A percentile compares a stretch with the other conserved stretches of the same genome.
Evolutionary conservation across 768 basidiomycete genomes (phyloP).

Genomic region (Tylopilus cervinicoccineus): DNA sequence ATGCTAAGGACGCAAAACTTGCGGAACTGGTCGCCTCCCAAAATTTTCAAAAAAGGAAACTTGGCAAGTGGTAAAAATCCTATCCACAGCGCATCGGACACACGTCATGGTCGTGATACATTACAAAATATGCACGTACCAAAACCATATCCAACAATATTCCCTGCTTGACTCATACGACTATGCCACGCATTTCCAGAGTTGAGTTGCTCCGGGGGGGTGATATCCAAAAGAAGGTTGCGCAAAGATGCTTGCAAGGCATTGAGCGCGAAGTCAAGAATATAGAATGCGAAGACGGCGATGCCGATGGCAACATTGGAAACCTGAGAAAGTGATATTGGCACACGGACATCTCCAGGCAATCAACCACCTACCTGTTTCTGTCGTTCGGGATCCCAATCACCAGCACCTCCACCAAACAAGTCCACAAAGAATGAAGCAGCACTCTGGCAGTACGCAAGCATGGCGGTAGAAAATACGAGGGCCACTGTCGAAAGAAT

Average conservation of each 20-base stretch:
- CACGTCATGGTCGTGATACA: not conserved
- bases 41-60: slow-evolving; percentile 69
- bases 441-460: slow-evolving; percentile 79
- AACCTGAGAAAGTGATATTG: slow-evolving; percentile 40
- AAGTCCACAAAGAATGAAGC: slow-evolving; percentile 76
- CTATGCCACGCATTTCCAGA: slow-evolving; percentile 98
- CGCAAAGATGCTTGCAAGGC: slow-evolving; percentile 89
- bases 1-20: slow-evolving; percentile 92
- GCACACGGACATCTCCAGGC: not conserved
- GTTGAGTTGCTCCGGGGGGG: slow-evolving; percentile 85
- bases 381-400: slow-evolving; percentile 79
- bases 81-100: slow-evolving; percentile 23
- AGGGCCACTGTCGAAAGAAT: slow-evolving; percentile 82
- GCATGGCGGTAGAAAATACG: slow-evolving; percentile 66
- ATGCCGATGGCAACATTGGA: slow-evolving; percentile 73
- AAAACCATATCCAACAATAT: slow-evolving; percentile 91
- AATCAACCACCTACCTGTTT: slow-evolving; percentile 44
- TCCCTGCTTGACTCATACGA: slow-evolving; percentile 94
- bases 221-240: slow-evolving; percentile 89
- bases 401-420: slow-evolving; percentile 69
- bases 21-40: slow-evolving; percentile 93
- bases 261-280: slow-evolving; percentile 97
- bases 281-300: slow-evolving; percentile 87
- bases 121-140: slow-evolving; percentile 42
- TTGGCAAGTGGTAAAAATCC: slow-evolving; percentile 87